Evolutionary conservation across 768 basidiomycete species (phyloP).

Genomic region (Neoboletus magnificus): DNA sequence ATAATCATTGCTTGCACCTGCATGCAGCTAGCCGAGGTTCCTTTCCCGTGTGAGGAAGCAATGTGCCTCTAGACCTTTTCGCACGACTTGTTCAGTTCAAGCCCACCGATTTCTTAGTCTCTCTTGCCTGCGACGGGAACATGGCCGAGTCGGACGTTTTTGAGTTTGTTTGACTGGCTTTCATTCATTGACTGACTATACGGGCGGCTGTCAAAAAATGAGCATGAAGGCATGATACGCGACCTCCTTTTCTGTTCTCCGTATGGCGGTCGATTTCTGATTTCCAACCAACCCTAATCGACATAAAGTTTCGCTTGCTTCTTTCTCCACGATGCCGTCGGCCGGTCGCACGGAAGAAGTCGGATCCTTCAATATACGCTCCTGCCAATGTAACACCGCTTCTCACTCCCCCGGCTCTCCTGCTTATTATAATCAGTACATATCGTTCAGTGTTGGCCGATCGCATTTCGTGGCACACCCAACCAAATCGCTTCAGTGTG

Average conservation of each 20-base stretch:
- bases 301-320: constrained; percentile 1
- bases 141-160: neutral
- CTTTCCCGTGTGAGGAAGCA: neutral
- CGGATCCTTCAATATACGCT: neutral
- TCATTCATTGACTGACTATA: neutral
- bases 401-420: neutral
- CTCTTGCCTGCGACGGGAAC: neutral
- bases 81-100: neutral
- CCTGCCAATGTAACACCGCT: neutral
- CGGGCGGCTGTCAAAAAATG: neutral
- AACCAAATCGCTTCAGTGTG: neutral
- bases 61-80: neutral
- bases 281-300: neutral
- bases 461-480: neutral
- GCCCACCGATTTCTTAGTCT: neutral
- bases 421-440: neutral
- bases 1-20: neutral
- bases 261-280: neutral
- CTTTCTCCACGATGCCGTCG: constrained; percentile 16
- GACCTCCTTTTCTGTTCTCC: neutral
- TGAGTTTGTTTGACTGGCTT: neutral
- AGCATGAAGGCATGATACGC: neutral
- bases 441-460: neutral
- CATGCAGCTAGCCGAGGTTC: neutral
- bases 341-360: neutral